These are phyloP conservation scores for Starmerella sp. DNA, from an alignment of 805 yeast genomes.

Conservation along the genomic window DNA sequence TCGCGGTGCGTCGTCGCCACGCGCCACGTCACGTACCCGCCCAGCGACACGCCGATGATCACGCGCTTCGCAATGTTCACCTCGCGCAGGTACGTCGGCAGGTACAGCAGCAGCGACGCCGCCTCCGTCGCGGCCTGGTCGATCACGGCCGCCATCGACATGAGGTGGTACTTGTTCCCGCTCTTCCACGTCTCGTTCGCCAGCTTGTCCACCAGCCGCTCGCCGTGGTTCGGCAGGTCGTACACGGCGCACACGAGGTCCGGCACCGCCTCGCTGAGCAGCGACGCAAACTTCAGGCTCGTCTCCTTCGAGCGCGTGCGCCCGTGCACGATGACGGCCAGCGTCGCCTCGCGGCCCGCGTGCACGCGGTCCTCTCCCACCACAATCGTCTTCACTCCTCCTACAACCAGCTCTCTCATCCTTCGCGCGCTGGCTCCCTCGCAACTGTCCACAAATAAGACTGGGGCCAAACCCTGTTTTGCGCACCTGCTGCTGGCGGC, in stretches of 20 bases:
- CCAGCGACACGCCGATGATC: constrained; percentile 43
- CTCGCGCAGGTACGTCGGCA: constrained; percentile 31
- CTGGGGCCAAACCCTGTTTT: background rate
- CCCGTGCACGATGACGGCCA: constrained; percentile 39
- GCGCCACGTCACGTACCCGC: constrained; percentile 47
- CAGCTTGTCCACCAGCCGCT: constrained; percentile 30
- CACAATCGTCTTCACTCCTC: constrained; percentile 38
- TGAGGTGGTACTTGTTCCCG: constrained; percentile 42
- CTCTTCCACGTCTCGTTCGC: constrained; percentile 37
- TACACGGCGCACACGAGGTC: constrained; percentile 37
- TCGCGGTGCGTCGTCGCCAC: constrained; percentile 34
- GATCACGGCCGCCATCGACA: constrained; percentile 39
- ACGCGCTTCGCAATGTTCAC: constrained; percentile 26
- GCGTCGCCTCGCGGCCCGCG: constrained; percentile 26
- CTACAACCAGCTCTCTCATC: constrained; percentile 27
- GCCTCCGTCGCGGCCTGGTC: constrained; percentile 41
- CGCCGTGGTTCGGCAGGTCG: constrained; percentile 49
- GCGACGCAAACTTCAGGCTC: constrained; percentile 33
- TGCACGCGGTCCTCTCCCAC: constrained; percentile 32
- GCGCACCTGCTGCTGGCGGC: background rate
- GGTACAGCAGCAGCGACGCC: constrained; percentile 34
- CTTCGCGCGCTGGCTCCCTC: background rate
- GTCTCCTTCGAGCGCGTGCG: constrained; percentile 33
- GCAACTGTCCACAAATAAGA: background rate
- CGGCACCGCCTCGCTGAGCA: constrained; percentile 14